Percentiles rank a stretch among this genome's conserved stretches.
These are phyloP conservation scores for Diaporthe citri DNA, from an alignment of 2,329 filamentous ascomycete species.

Conservation along the genomic window DNA sequence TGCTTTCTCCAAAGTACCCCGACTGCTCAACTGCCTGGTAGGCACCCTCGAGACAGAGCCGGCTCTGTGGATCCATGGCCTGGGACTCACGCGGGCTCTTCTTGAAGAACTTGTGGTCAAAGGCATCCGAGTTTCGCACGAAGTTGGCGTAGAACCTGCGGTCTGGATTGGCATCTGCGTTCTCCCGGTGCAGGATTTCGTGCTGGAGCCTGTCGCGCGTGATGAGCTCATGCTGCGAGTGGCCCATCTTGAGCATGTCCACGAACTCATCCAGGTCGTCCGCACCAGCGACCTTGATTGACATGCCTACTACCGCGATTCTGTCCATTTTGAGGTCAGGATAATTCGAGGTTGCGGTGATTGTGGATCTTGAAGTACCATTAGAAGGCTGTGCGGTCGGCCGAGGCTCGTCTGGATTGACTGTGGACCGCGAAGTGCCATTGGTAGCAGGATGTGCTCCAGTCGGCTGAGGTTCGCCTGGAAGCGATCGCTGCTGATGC, in stretches of 20 bases:
- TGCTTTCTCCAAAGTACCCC: slow-evolving; percentile 37
- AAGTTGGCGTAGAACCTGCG: slow-evolving; percentile 43
- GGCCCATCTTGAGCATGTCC: slow-evolving; percentile 37
- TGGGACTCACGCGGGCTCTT: slow-evolving; percentile 50
- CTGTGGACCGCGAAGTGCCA: no score
- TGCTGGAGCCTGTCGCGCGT: background rate
- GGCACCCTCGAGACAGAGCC: slow-evolving; percentile 49
- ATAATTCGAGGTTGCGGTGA: no score
- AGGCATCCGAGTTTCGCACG: slow-evolving; percentile 44
- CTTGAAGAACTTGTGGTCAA: slow-evolving; percentile 58
- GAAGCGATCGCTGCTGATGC: no score
- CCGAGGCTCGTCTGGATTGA: no score
- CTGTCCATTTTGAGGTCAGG: no score
- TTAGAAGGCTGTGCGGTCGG: no score
- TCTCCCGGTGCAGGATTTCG: background rate
- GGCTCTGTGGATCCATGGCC: slow-evolving; percentile 51
- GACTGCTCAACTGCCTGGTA: slow-evolving; percentile 53
- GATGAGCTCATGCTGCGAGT: slow-evolving; percentile 4
- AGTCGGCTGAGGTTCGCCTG: no score
- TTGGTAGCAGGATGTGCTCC: no score
- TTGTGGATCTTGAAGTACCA: no score
- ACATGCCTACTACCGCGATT: slow-evolving; percentile 55
- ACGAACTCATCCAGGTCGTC: slow-evolving; percentile 39
- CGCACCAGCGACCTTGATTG: slow-evolving; percentile 50
- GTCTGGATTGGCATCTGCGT: background rate